Conservation (phyloP, 2,329 filamentous ascomycete genomes). For the Aureobasidium zeae region DNA sequence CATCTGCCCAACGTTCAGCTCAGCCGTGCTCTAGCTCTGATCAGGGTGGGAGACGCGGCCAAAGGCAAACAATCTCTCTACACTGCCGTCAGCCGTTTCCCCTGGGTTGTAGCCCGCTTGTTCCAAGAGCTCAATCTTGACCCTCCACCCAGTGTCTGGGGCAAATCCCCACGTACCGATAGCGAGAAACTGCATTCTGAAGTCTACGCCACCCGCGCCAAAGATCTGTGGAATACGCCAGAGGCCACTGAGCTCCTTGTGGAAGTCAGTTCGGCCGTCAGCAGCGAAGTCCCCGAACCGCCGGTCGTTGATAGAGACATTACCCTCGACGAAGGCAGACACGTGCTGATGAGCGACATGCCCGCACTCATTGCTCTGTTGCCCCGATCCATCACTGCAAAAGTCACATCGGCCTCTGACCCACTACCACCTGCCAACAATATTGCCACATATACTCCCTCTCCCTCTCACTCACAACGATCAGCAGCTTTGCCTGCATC, state of each 20-base stretch:
- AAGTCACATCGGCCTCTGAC: constrained; percentile 66
- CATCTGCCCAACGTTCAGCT: constrained; percentile 62
- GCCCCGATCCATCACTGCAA: constrained; percentile 54
- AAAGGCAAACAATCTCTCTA: constrained; percentile 57
- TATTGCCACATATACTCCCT: constrained; percentile 22
- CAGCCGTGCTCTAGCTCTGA: constrained; percentile 65
- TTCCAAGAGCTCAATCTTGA: constrained; percentile 74
- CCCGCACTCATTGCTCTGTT: constrained; percentile 61
- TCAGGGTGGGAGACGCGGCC: constrained; percentile 57
- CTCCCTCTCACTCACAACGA: neutral
- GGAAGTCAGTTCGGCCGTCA: constrained; percentile 53
- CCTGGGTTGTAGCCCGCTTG: constrained; percentile 75
- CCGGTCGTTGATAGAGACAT: constrained; percentile 33
- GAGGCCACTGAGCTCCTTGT: constrained; percentile 60
- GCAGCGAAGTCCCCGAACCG: constrained; percentile 35
- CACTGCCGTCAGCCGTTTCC: constrained; percentile 60
- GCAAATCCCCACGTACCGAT: constrained; percentile 55
- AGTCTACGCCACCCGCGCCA: constrained; percentile 66
- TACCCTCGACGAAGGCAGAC: constrained; percentile 55
- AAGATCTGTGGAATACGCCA: constrained; percentile 77
- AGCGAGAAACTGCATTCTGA: constrained; percentile 61
- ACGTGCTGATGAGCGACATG: constrained; percentile 69
- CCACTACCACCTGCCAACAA: constrained; percentile 61
- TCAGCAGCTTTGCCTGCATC: constrained; percentile 2
- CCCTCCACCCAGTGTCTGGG: constrained; percentile 73